phyloP scores from a whole-genome alignment of 2,329 filamentous ascomycete species.

The Apiospora marii region DNA sequence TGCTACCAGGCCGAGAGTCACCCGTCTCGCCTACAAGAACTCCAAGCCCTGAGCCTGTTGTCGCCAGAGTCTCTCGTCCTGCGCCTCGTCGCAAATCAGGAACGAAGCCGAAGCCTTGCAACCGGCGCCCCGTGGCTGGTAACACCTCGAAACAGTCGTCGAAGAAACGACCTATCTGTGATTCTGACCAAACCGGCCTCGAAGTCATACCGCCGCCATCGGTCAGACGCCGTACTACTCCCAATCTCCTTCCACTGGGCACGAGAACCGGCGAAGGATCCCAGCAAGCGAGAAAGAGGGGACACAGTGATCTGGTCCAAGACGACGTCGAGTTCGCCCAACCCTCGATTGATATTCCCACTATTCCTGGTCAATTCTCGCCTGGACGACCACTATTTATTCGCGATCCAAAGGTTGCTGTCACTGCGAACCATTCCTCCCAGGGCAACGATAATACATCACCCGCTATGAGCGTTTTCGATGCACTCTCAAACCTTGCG shows the following conservation, averaged over 20 bases:
- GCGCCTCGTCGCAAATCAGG: neutral
- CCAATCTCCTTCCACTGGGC: neutral
- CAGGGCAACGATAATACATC: neutral
- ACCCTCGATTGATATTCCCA: neutral
- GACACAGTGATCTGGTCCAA: neutral
- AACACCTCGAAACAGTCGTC: neutral
- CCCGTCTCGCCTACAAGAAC: neutral
- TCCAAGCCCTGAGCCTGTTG: neutral
- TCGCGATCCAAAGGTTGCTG: neutral
- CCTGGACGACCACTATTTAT: neutral
- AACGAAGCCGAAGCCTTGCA: no score
- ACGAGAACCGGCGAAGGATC: neutral
- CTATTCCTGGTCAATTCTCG: neutral
- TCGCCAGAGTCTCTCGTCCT: neutral
- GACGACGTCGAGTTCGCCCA: neutral
- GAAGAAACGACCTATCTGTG: neutral
- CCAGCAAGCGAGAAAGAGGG: neutral
- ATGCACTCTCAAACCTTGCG: neutral
- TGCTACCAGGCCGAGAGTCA: neutral
- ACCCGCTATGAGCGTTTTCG: constrained; percentile 1
- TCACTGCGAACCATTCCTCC: neutral
- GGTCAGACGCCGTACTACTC: neutral
- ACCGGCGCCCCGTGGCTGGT: neutral
- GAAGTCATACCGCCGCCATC: neutral
- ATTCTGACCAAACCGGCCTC: neutral